Evolutionary conservation across 2,329 filamentous ascomycete species (phyloP).

Genomic region (Chrysoporthe deuterocubensis): DNA sequence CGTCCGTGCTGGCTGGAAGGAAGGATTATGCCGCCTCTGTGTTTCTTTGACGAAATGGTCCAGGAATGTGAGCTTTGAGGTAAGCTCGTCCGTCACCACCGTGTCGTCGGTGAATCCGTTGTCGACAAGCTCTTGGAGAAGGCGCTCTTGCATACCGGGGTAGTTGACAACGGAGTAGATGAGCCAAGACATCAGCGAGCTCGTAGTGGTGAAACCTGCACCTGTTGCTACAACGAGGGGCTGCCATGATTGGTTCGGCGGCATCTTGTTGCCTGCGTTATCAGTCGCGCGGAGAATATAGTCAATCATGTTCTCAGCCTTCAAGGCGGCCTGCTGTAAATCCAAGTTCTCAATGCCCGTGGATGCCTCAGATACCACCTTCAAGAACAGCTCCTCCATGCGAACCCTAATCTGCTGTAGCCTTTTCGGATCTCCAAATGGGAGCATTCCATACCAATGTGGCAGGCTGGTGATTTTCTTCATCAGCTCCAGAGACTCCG

Average conservation of each 20-base stretch:
- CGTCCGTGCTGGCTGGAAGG: slow-evolving; percentile 64
- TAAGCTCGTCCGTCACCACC: slow-evolving; percentile 51
- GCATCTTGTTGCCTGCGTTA: slow-evolving; percentile 57
- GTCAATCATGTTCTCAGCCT: slow-evolving; percentile 52
- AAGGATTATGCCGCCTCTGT: slow-evolving; percentile 62
- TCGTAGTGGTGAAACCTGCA: slow-evolving; percentile 65
- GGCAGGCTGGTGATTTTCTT: slow-evolving; percentile 61
- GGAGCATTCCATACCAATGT: slow-evolving; percentile 59
- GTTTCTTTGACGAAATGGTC: slow-evolving; percentile 66
- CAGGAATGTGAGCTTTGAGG: slow-evolving; percentile 53
- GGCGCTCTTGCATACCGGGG: slow-evolving; percentile 57
- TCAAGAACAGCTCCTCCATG: slow-evolving; percentile 43
- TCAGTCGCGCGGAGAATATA: slow-evolving; percentile 59
- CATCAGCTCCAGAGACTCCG: slow-evolving; percentile 56
- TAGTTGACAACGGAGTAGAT: slow-evolving; percentile 59
- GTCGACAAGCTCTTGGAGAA: slow-evolving; percentile 62
- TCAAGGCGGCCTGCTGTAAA: slow-evolving; percentile 53
- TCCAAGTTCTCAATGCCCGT: slow-evolving; percentile 45
- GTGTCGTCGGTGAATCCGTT: slow-evolving; percentile 48
- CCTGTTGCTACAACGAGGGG: slow-evolving; percentile 55
- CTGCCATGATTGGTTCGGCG: slow-evolving; percentile 44
- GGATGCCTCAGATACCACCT: slow-evolving; percentile 44
- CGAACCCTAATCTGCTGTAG: slow-evolving; percentile 42
- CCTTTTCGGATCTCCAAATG: slow-evolving; percentile 59
- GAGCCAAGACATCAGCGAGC: slow-evolving; percentile 61